phyloP scores from a whole-genome alignment of 495 filamentous ascomycete genomes.

The Neurospora intermedia region DNA sequence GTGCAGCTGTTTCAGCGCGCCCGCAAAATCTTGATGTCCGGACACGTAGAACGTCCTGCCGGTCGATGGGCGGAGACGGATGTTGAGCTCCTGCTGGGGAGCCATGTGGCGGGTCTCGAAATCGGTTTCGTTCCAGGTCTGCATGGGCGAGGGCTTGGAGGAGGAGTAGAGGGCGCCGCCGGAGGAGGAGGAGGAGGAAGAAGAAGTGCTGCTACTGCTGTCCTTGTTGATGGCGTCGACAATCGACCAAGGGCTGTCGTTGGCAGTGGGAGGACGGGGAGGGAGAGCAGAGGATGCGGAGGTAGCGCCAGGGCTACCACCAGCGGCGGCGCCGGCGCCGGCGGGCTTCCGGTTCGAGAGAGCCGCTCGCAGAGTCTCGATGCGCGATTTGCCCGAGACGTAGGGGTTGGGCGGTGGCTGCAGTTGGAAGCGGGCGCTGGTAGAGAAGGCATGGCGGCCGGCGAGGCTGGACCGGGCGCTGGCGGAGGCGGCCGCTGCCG shows the following conservation, averaged over 20 bases:
- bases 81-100: constrained; percentile 4
- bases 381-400: neutral
- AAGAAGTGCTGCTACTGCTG: constrained; percentile 1
- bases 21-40: constrained; percentile 38
- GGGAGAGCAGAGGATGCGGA: neutral
- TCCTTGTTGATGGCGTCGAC: constrained; percentile 1
- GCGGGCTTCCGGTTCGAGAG: neutral
- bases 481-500: constrained; percentile 12
- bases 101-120: constrained; percentile 8
- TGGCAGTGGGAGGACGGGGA: neutral
- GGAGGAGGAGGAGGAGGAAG: neutral
- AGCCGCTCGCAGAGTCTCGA: neutral
- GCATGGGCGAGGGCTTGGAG: constrained; percentile 2
- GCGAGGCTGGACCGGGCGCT: constrained; percentile 2
- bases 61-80: constrained; percentile 40
- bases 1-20: constrained; percentile 43
- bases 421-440: neutral
- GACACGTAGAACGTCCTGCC: constrained; percentile 50
- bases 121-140: constrained; percentile 3
- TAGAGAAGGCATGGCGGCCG: constrained; percentile 5
- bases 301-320: neutral
- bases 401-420: constrained; percentile 1
- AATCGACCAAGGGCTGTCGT: neutral
- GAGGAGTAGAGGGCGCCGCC: neutral
- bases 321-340: neutral